phyloP scores from a whole-genome alignment of 2,329 filamentous ascomycete species.

The Aureobasidium vineae region DNA sequence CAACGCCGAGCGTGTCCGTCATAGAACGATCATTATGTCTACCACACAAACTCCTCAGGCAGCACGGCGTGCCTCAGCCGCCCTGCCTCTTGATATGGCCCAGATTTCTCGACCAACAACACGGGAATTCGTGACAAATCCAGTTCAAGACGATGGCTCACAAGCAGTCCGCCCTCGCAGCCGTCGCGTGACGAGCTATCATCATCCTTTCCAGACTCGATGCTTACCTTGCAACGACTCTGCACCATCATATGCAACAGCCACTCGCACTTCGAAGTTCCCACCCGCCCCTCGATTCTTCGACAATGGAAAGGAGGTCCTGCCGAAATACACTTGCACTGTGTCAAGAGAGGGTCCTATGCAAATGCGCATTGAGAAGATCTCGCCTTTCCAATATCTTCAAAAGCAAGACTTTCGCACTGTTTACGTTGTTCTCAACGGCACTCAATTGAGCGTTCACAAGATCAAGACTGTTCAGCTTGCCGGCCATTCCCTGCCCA shows the following conservation, averaged over 20 bases:
- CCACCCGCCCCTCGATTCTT: constrained; percentile 26
- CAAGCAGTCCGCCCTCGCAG: constrained; percentile 6
- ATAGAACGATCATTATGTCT: constrained; percentile 2
- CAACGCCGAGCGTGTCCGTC: neutral
- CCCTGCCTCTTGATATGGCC: neutral
- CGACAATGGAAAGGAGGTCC: constrained; percentile 32
- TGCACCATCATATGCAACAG: constrained; percentile 37
- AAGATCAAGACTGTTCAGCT: constrained; percentile 53
- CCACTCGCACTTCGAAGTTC: constrained; percentile 29
- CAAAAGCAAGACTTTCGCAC: constrained; percentile 38
- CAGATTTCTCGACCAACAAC: constrained; percentile 1
- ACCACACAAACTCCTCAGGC: neutral
- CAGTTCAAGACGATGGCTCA: neutral
- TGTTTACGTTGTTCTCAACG: constrained; percentile 62
- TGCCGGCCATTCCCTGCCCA: constrained; percentile 34
- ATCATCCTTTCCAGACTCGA: constrained; percentile 39
- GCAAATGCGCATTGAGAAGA: constrained; percentile 37
- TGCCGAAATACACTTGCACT: constrained; percentile 40
- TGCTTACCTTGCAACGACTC: constrained; percentile 35
- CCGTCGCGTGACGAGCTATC: constrained; percentile 34
- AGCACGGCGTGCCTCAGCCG: neutral
- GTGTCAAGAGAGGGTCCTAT: constrained; percentile 37
- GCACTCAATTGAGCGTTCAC: constrained; percentile 67
- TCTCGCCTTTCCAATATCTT: constrained; percentile 36
- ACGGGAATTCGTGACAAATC: neutral